Evolutionary conservation across 176 grass and related monocot species (phyloP), one percentile per base, ranked within the genome.

Genomic region (Oryza nivara): DNA sequence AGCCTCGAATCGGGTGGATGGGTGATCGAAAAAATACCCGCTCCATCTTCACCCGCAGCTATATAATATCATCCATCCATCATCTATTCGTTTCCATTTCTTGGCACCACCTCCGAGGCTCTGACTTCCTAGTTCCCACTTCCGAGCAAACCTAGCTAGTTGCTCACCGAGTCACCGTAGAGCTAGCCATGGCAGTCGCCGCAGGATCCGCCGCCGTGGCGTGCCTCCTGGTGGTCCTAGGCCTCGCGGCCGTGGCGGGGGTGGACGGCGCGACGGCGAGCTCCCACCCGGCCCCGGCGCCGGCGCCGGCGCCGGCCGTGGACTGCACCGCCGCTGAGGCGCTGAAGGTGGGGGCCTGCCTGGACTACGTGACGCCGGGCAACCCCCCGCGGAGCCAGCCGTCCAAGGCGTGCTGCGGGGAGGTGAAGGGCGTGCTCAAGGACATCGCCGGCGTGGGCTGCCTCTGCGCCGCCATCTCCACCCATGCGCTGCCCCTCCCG

Each of bases 381-480:
- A 78, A 1, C 67, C 30, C 1, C 58, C 8, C 61, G 35, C 10
- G 3, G 4, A 49, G 3, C 20, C 4, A 7, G 0, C 88, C 88
- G 15, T 4, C 25, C 67, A 82, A 77, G 74, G 0, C 34, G 17
- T 90, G 88, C 83, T 90, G 88, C 68, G 15, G 15, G 36, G 83
- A 90, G 74, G 83, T 86, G 26, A 90, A 86, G 88, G 52, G 73
- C 83, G 68, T 79, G 58, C 36, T 86, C 32, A 28, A 15, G 58
- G 38, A 11, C 73, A 68, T 68, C 58, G 26, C 7, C 58, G 30
- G 19, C 68, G 83, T 90, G 1, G 68, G 15, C 58, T 90, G 88
- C 88, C 79, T 90, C 88, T 90, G 88, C 88, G 0, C 54, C 35
- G 56, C 23, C 74, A 23, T 77, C 45, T 20, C 67, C 36, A 20